Evolutionary conservation across 805 yeast species (phyloP), one percentile per base, ranked within the genome.

Genomic region (Metschnikowia noctiluminum): DNA sequence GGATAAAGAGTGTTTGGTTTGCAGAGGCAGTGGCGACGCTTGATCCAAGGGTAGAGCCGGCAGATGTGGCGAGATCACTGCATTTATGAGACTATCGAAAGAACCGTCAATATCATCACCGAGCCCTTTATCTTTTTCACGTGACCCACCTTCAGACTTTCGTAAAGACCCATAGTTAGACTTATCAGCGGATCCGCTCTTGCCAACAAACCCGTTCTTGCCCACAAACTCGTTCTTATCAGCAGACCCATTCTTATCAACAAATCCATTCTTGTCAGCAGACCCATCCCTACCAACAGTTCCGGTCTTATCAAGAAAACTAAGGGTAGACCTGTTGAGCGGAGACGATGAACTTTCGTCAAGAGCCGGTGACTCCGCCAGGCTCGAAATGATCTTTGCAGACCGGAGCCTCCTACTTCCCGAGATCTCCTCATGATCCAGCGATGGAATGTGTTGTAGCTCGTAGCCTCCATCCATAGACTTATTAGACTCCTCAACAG

Each of bases 391-490:
- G 9, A 7, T 34, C 36, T 13, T 37, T 16, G n/a, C 21, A 7
- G n/a, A 7, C 38, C 12, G 13, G n/a, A 11, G 13, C 13, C n/a
- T 16, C 40, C 15, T 12, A 12, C 27, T 37, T 28, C 28, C 28
- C 28, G 15, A 7, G 2, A 26, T 7, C n/a, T 13, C 12, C 15
- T 16, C 40, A 13, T 21, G 40, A 13, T 38, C 46, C 31, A 37
- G 37, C 5, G 36, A 32, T 1, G 47, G 48, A n/a, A 43, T 27
- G 16, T 50, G 44, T 28, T 37, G 37, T 2, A 46, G 37, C 27
- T 43, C 48, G 14, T 14, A 34, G 16, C 35, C 34, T 31, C 39
- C 32, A 5, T 30, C 36, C 28, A 26, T 14, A 10, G 30, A 12
- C 26, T 38, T 28, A 8, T 42, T 32, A 11, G 13, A 7, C 35